phyloP scores from a whole-genome alignment of 768 basidiomycete genomes.

The Hygrophorus pudorinus region DNA sequence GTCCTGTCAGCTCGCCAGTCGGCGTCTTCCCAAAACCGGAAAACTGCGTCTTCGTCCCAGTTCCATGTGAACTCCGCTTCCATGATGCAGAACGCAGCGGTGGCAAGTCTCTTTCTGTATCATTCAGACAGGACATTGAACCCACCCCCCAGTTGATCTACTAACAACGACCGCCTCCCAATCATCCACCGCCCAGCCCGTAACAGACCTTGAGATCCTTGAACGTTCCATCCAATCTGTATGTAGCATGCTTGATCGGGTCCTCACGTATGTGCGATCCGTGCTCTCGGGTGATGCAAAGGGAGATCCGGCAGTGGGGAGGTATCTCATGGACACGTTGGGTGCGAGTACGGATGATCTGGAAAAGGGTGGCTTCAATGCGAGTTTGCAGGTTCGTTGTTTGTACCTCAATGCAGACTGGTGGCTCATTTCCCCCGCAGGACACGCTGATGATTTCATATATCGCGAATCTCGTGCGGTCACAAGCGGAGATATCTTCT shows the following conservation, averaged over 20 bases:
- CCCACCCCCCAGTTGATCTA: conserved; percentile 59
- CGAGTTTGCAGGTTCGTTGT: conserved; percentile 55
- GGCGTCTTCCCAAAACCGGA: conserved; percentile 86
- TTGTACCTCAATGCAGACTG: conserved; percentile 3
- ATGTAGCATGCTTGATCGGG: conserved; percentile 72
- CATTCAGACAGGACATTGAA: conserved; percentile 6
- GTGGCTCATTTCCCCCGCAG: conserved; percentile 26
- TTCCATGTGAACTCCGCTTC: conserved; percentile 80
- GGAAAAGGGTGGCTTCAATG: conserved; percentile 67
- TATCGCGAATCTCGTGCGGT: conserved; percentile 84
- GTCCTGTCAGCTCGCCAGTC: conserved; percentile 60
- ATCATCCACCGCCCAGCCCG: conserved; percentile 38
- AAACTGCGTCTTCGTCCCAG: conserved; percentile 90
- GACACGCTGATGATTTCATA: conserved; percentile 95
- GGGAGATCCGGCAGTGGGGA: conserved; percentile 78
- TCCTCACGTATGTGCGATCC: conserved; percentile 73
- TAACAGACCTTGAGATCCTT: conserved; percentile 67
- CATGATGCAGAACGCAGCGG: conserved; percentile 79
- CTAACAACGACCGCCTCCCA: conserved; percentile 40
- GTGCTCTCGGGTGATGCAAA: conserved; percentile 71
- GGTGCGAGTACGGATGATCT: conserved; percentile 59
- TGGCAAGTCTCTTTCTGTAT: conserved; percentile 38
- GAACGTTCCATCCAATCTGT: conserved; percentile 65
- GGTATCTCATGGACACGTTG: conserved; percentile 85
- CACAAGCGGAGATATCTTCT: conserved; percentile 87